A percentile compares a stretch with the other conserved stretches of the same genome.
phyloP scores from a whole-genome alignment of 2,329 filamentous ascomycete species.

The Penicillium sp. region DNA sequence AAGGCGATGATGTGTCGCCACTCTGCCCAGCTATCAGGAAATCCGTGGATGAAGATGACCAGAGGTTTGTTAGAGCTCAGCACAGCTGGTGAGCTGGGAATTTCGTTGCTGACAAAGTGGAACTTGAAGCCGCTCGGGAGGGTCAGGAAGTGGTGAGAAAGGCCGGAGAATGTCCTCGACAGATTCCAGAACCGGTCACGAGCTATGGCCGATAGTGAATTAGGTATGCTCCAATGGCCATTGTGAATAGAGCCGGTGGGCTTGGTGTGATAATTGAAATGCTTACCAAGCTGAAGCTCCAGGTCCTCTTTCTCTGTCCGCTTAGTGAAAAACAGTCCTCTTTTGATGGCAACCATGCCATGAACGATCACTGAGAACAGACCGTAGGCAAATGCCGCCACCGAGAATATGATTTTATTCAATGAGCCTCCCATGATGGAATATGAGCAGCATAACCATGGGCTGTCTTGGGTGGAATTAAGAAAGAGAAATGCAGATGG shows the following conservation, averaged over 20 bases:
- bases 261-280: too few species aligned
- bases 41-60: slow-evolving; percentile 58
- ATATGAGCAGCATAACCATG: too few species aligned
- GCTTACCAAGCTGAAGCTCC: slow-evolving; percentile 43
- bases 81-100: slow-evolving; percentile 18
- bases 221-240: too few species aligned
- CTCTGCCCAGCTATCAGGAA: slow-evolving; percentile 57
- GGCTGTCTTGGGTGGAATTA: too few species aligned
- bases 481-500: too few species aligned
- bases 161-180: slow-evolving; percentile 45
- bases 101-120: slow-evolving; percentile 53
- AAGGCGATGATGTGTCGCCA: slow-evolving; percentile 52
- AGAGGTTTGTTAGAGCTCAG: slow-evolving; percentile 36
- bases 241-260: too few species aligned
- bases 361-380: slow-evolving; percentile 38
- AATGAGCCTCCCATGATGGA: slow-evolving; percentile 27
- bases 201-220: slow-evolving; percentile 37
- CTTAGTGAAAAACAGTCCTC: slow-evolving; percentile 39
- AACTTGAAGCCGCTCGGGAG: slow-evolving; percentile 51
- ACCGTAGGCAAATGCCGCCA: slow-evolving; percentile 33
- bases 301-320: slow-evolving; percentile 40
- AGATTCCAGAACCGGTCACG: slow-evolving; percentile 56
- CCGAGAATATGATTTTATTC: slow-evolving; percentile 16
- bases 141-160: slow-evolving; percentile 53
- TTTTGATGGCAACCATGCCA: slow-evolving; percentile 27